phyloP scores from a whole-genome alignment of 2,329 filamentous ascomycete genomes.

The Colletotrichum musicola region DNA sequence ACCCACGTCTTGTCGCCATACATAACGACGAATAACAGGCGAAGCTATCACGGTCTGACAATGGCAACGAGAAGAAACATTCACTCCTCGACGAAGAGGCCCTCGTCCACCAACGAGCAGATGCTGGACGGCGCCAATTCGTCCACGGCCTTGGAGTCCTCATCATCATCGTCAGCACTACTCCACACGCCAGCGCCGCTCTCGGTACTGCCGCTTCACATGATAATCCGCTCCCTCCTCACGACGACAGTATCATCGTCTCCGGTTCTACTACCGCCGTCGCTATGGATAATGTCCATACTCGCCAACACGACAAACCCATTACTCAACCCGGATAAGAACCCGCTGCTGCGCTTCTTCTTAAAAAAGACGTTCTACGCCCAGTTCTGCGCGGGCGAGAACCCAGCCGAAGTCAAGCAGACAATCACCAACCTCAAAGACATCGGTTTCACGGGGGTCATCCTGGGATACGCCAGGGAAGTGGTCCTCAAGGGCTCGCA shows the following conservation, averaged over 20 bases:
- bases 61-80: constrained; percentile 42
- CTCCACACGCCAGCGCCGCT: constrained; percentile 58
- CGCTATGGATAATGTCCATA: constrained; percentile 74
- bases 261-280: constrained; percentile 75
- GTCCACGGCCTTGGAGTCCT: not conserved
- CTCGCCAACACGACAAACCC: constrained; percentile 77
- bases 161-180: not conserved
- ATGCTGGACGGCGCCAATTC: constrained; percentile 20
- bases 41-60: not conserved
- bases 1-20: not conserved
- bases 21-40: not conserved
- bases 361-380: constrained; percentile 89
- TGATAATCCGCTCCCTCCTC: constrained; percentile 76
- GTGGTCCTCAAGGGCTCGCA: constrained; percentile 76
- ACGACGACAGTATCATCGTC: constrained; percentile 80
- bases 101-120: constrained; percentile 40
- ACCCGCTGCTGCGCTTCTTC: constrained; percentile 76
- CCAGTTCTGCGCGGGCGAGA: constrained; percentile 91
- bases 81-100: constrained; percentile 44
- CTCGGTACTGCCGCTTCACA: constrained; percentile 74
- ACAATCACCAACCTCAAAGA: constrained; percentile 76
- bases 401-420: constrained; percentile 72
- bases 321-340: constrained; percentile 80
- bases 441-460: constrained; percentile 86
- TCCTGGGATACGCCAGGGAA: constrained; percentile 86